A percentile compares a stretch with the other conserved stretches of the same genome.
These are phyloP conservation scores for Coemansia reversa DNA, from an alignment of 192 early-diverging fungal genomes.

Conservation along the genomic window DNA sequence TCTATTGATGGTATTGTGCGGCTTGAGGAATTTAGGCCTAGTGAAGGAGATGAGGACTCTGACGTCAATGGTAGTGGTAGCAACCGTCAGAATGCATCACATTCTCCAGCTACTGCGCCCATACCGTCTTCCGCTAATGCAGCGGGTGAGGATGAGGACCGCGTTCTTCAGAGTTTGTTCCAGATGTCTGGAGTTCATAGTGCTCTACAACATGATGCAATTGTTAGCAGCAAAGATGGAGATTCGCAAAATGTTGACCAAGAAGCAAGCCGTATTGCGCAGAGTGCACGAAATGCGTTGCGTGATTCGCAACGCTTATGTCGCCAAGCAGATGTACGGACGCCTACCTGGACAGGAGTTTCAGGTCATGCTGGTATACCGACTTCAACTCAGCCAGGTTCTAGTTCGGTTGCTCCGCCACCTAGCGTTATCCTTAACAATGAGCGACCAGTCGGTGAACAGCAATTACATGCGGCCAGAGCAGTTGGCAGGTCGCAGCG, in stretches of 20 bases:
- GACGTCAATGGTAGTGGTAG: constrained; percentile 3
- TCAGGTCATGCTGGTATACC: constrained; percentile 60
- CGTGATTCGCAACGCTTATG: constrained; percentile 68
- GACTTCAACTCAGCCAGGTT: constrained; percentile 2
- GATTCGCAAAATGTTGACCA: constrained; percentile 68
- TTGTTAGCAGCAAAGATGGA: constrained; percentile 67
- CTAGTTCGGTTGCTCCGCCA: constrained; percentile 31
- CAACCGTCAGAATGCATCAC: not conserved
- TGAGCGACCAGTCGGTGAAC: constrained; percentile 11
- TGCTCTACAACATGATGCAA: constrained; percentile 88
- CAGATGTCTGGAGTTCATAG: constrained; percentile 83
- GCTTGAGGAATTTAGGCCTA: constrained; percentile 24
- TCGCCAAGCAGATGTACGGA: constrained; percentile 61
- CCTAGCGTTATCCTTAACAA: constrained; percentile 28
- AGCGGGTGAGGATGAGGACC: constrained; percentile 53
- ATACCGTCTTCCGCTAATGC: not conserved
- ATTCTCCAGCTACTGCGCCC: not conserved
- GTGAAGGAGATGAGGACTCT: not conserved
- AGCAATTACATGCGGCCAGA: constrained; percentile 5
- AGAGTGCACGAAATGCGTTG: constrained; percentile 74
- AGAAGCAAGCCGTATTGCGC: constrained; percentile 80
- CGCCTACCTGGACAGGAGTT: constrained; percentile 91
- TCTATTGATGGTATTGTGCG: constrained; percentile 32
- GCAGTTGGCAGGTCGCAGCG: constrained; percentile 28
- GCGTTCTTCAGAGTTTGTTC: constrained; percentile 80